Conservation (phyloP, 2,329 filamentous ascomycete species). For the Chalara sp. region DNA sequence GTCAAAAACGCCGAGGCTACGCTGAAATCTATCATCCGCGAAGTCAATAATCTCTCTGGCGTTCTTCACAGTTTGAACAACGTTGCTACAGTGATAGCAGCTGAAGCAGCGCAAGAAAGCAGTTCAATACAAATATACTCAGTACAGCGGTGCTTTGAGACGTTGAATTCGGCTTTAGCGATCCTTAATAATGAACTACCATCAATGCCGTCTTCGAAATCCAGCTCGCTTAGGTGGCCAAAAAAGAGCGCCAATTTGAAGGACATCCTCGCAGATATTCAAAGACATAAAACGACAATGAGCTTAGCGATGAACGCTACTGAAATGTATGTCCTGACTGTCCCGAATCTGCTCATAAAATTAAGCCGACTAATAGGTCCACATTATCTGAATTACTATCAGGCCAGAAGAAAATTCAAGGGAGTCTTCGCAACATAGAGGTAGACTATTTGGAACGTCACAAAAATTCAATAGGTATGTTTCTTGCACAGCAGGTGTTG, state of each 20-base stretch:
- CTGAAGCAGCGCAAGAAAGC: neutral
- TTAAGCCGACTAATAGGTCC: neutral
- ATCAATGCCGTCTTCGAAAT: neutral
- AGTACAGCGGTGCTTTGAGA: conserved; percentile 10
- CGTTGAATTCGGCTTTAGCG: conserved; percentile 4
- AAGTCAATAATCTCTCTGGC: conserved; percentile 1
- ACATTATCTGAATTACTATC: neutral
- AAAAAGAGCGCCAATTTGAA: conserved; percentile 4
- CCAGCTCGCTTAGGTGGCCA: conserved; percentile 10
- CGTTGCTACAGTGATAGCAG: neutral
- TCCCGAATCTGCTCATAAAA: neutral
- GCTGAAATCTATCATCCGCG: neutral
- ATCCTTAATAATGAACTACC: conserved; percentile 5
- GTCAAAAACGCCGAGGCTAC: conserved; percentile 2
- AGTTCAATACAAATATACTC: conserved; percentile 5
- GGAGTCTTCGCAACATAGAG: neutral
- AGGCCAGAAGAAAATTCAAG: neutral
- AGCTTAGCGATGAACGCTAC: conserved; percentile 8
- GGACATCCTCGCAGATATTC: conserved; percentile 8
- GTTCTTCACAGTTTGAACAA: conserved; percentile 6
- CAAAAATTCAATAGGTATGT: too few relatives aligned
- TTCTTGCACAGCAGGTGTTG: too few relatives aligned
- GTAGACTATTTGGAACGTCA: too few relatives aligned
- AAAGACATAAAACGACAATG: conserved; percentile 13
- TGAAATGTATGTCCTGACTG: conserved; percentile 2